Base-by-base conservation (phyloP, 805 yeast genomes). In the Tetrapisispora iriomotensis region DNA sequence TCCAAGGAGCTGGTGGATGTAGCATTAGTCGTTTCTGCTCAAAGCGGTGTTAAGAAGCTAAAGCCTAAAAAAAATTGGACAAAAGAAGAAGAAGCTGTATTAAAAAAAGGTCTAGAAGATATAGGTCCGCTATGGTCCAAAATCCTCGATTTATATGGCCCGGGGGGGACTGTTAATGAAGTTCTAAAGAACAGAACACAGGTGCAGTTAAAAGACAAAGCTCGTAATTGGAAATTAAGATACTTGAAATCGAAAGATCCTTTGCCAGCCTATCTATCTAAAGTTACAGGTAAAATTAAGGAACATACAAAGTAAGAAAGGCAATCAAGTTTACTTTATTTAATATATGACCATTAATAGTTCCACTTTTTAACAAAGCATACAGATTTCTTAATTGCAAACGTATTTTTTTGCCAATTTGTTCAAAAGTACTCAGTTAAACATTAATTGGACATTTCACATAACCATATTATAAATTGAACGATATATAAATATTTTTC, bases 91-190 rank as follows among this genome's bases (percentile, higher is more conserved):
- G 97, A 92, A 54, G 76, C 72, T 25, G 92, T 96, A 0, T 67
- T 92, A 19, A 64, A 82, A 22, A 78, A 77, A 39, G 97, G 96
- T 0, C 66, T 92, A 42, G 82, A 82, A 46, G 60, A 58, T 17
- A 76, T 80, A 47, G 98, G 98, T 1, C 94, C 97, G 0, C 85
- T 82, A 48, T 92, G 98, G 98, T 71, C 95, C 2, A 82, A 82
- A 40, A 92, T 92, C 38, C 62, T 90, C 34, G 95, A 84, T 51
- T 63, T 82, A n/a, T 83, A 82, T 57, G 98, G 98, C 2, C 83
- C 95, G 4, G 97, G 97, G 8, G 98, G 98, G 4, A 72, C 79
- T 34, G 70, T 82, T 20, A 77, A 79, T 29, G 97, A 92, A 57
- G 75, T 79, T 1, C 68, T 92, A 49, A 90, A 86, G 60, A 83